Evolutionary conservation across 805 yeast species (phyloP).

Genomic region (Ogataea saltuana): DNA sequence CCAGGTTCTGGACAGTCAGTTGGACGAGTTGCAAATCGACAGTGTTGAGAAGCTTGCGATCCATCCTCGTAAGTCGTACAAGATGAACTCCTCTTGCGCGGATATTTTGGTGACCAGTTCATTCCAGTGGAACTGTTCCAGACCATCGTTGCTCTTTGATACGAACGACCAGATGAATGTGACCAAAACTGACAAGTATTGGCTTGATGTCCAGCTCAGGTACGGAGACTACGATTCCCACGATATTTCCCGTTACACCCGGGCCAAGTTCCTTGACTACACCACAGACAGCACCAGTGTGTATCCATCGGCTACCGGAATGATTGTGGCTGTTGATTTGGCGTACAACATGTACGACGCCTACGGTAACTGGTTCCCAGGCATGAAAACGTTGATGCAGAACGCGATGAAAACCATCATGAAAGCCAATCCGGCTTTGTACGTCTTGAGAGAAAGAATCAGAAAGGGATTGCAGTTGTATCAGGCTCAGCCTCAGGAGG

Average conservation of each 20-base stretch:
- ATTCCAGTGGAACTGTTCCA: constrained; percentile 77
- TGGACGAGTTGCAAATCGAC: constrained; percentile 80
- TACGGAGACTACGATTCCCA: constrained; percentile 98
- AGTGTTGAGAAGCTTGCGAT: constrained; percentile 87
- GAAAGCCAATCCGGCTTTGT: constrained; percentile 92
- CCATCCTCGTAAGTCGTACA: constrained; percentile 96
- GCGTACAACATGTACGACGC: constrained; percentile 97
- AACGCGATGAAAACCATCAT: constrained; percentile 90
- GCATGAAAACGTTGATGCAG: constrained; percentile 84
- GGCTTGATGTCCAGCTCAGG: constrained; percentile 94
- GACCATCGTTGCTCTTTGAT: constrained; percentile 79
- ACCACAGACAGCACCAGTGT: constrained; percentile 82
- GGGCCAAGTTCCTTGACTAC: constrained; percentile 91
- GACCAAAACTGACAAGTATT: constrained; percentile 66
- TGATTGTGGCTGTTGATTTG: constrained; percentile 85
- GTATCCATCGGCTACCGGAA: constrained; percentile 93
- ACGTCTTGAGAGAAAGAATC: constrained; percentile 88
- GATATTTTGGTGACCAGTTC: constrained; percentile 78
- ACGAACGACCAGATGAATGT: constrained; percentile 63
- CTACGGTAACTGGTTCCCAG: constrained; percentile 97
- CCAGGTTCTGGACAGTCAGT: constrained; percentile 85
- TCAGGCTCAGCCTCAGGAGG: constrained; percentile 91
- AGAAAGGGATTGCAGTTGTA: constrained; percentile 92
- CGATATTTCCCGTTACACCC: constrained; percentile 88
- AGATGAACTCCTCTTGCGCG: constrained; percentile 95